Evolutionary conservation across 768 basidiomycete species (phyloP).

Genomic region (Pulveroboletus sp.): DNA sequence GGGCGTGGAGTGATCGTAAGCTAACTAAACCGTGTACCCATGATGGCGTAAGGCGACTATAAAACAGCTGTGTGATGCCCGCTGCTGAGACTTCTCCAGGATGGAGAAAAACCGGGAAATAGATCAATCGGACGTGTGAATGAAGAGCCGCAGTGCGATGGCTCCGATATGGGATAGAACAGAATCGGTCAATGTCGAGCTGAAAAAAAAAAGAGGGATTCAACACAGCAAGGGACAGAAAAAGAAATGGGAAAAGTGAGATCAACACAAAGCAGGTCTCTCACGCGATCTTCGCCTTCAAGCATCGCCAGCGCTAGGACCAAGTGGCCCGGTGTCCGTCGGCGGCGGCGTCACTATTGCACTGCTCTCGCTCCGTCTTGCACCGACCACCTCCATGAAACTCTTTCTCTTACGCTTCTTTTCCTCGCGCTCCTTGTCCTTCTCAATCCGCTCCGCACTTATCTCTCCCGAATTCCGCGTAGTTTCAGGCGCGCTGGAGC

Average conservation of each 20-base stretch:
- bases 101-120: not conserved
- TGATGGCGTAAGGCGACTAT: conserved; percentile 10
- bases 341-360: conserved; percentile 34
- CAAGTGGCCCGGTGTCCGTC: conserved; percentile 14
- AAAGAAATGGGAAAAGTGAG: no score
- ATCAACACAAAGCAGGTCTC: conserved; percentile 4
- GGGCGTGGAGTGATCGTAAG: conserved; percentile 20
- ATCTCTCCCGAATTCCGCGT: conserved; percentile 47
- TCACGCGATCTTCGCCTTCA: conserved; percentile 8
- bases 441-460: conserved; percentile 42
- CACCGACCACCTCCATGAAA: conserved; percentile 38
- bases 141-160: conserved; percentile 13
- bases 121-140: conserved; percentile 10
- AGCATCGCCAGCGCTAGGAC: conserved; percentile 3
- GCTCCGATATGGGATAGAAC: conserved; percentile 9
- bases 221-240: no score
- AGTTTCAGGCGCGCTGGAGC: conserved; percentile 38
- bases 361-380: conserved; percentile 23
- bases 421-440: conserved; percentile 50
- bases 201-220: not conserved
- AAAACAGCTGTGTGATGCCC: conserved; percentile 19
- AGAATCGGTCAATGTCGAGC: conserved; percentile 7
- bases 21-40: conserved; percentile 14
- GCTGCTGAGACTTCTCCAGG: conserved; percentile 1
- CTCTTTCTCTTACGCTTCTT: conserved; percentile 63